Percentiles rank a stretch among this genome's conserved stretches.
phyloP scores from a whole-genome alignment of 495 filamentous ascomycete species.

The Clohesyomyces aquaticus region DNA sequence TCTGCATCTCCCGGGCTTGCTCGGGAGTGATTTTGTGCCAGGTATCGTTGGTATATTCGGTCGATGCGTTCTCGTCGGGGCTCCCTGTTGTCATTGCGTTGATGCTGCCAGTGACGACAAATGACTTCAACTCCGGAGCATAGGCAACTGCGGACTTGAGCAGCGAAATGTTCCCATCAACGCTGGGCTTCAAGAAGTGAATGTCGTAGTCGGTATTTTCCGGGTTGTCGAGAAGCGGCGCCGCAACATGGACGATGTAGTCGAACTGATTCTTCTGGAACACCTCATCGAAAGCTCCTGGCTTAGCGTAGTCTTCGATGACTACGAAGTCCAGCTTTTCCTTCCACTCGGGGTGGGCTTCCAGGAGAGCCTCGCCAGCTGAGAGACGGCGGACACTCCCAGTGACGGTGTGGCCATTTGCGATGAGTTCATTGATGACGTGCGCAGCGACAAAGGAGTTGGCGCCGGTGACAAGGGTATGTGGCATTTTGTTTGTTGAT shows the following conservation, averaged over 20 bases:
- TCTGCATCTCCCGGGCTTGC: conserved; percentile 35
- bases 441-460: conserved; percentile 37
- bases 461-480: conserved; percentile 37
- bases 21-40: conserved; percentile 46
- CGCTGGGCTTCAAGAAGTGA: conserved; percentile 39
- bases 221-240: conserved; percentile 43
- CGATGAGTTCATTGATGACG: conserved; percentile 30
- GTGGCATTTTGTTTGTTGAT: conserved; percentile 14
- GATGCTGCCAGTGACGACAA: conserved; percentile 48
- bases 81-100: conserved; percentile 45
- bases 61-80: conserved; percentile 36
- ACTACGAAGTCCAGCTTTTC: conserved; percentile 34
- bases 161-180: conserved; percentile 37
- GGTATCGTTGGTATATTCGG: conserved; percentile 40
- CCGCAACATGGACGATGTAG: conserved; percentile 54
- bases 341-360: conserved; percentile 27
- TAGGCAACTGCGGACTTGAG: conserved; percentile 41
- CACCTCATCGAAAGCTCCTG: conserved; percentile 32
- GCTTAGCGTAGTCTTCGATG: conserved; percentile 32
- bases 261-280: conserved; percentile 31
- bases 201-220: conserved; percentile 40
- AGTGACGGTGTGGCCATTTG: conserved; percentile 32
- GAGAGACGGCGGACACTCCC: conserved; percentile 28
- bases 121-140: conserved; percentile 44
- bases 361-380: conserved; percentile 34